Percentiles rank a stretch among this genome's conserved stretches.
phyloP scores from a whole-genome alignment of 2,329 filamentous ascomycete genomes.

The Nigrograna mackinnonii region DNA sequence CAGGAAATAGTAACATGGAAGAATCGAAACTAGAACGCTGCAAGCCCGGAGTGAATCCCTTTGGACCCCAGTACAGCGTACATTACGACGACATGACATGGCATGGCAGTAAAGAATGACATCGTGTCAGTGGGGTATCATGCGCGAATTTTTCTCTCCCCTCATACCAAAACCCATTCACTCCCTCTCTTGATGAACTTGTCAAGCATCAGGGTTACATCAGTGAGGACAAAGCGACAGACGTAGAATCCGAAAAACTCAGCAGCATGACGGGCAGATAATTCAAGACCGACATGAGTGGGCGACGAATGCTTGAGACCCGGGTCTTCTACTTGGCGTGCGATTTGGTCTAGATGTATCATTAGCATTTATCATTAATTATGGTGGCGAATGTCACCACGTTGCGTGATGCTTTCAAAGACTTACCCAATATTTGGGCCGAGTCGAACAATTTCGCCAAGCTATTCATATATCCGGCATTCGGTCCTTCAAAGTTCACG shows the following conservation, averaged over 20 bases:
- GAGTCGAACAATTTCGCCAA: constrained; percentile 91
- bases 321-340: constrained; percentile 92
- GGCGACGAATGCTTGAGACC: constrained; percentile 88
- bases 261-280: constrained; percentile 89
- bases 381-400: too few species aligned
- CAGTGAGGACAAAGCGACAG: constrained; percentile 89
- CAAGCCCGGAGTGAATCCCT: neutral
- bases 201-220: constrained; percentile 83
- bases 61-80: neutral
- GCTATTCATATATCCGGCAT: constrained; percentile 88
- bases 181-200: constrained; percentile 97
- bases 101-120: neutral
- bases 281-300: constrained; percentile 92
- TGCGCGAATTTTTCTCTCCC: neutral
- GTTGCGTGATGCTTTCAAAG: too few species aligned
- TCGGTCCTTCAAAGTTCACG: constrained; percentile 77
- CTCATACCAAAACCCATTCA: constrained; percentile 79
- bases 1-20: neutral
- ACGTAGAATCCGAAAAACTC: constrained; percentile 99
- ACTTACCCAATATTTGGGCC: constrained; percentile 86
- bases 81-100: neutral
- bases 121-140: neutral
- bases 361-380: too few species aligned
- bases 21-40: neutral
- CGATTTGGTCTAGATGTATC: constrained; percentile 84